Evolutionary conservation across 2,329 filamentous ascomycete genomes (phyloP).

Genomic region (Diplocarpon mali): DNA sequence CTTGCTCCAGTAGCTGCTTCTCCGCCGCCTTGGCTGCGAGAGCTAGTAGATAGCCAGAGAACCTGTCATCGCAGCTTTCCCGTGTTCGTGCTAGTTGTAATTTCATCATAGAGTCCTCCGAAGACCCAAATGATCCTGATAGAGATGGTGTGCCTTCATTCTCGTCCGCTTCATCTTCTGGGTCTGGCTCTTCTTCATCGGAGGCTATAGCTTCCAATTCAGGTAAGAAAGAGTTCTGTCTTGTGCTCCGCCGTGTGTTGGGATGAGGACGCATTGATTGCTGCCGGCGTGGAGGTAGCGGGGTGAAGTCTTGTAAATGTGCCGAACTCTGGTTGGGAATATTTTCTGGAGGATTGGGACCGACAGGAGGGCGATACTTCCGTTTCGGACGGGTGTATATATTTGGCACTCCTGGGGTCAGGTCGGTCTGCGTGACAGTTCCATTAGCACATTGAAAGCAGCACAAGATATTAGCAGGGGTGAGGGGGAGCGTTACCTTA

Average conservation of each 20-base stretch:
- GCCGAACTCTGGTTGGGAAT: slow-evolving; percentile 30
- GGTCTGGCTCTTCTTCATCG: slow-evolving; percentile 32
- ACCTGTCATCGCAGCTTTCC: slow-evolving; percentile 64
- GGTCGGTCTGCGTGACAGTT: slow-evolving; percentile 18
- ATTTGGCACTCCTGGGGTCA: slow-evolving; percentile 24
- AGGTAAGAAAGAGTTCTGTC: slow-evolving; percentile 31
- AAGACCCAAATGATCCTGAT: slow-evolving; percentile 24
- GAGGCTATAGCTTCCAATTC: slow-evolving; percentile 29
- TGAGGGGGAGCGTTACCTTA: slow-evolving; percentile 54
- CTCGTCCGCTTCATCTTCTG: slow-evolving; percentile 30
- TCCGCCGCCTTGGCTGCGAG: slow-evolving; percentile 72
- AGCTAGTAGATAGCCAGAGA: slow-evolving; percentile 66
- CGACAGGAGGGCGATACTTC: slow-evolving; percentile 17
- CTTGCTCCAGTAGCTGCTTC: slow-evolving; percentile 66
- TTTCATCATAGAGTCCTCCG: slow-evolving; percentile 25
- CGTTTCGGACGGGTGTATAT: slow-evolving; percentile 23
- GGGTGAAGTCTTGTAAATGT: slow-evolving; percentile 26
- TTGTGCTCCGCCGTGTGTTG: slow-evolving; percentile 32
- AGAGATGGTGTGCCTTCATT: slow-evolving; percentile 26
- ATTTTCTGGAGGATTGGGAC: slow-evolving; percentile 38
- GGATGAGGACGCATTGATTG: slow-evolving; percentile 31
- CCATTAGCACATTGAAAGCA: slow-evolving; percentile 4
- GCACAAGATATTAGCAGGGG: slow-evolving; percentile 18
- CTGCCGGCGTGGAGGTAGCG: slow-evolving; percentile 31
- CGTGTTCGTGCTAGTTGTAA: slow-evolving; percentile 39